Conservation (phyloP, 305 asterid species). For the Solanum aculeatissimum region DNA sequence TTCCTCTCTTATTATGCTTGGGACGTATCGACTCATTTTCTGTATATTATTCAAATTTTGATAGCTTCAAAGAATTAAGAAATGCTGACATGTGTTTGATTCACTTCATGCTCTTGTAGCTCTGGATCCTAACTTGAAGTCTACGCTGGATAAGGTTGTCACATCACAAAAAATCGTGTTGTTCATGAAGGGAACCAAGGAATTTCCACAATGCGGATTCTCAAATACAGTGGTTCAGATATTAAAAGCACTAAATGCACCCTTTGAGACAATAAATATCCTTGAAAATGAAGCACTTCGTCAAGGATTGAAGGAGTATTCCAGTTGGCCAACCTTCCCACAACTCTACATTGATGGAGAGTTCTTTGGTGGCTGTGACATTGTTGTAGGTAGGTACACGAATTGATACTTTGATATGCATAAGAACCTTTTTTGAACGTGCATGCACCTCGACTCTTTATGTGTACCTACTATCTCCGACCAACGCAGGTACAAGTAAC, state of each 20-base stretch:
- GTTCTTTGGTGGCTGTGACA: conserved; percentile 96
- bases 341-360: conserved; percentile 90
- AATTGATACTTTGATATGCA: background rate
- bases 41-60: background rate
- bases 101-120: conserved; percentile 29
- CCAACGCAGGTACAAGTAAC: background rate
- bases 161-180: conserved; percentile 58
- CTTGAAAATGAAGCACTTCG: conserved; percentile 76
- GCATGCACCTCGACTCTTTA: background rate
- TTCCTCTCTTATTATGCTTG: background rate
- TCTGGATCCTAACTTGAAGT: conserved; percentile 61
- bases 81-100: background rate
- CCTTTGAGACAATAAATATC: conserved; percentile 71
- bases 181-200: conserved; percentile 94
- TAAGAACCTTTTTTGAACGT: background rate
- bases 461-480: background rate
- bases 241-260: conserved; percentile 50
- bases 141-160: conserved; percentile 76
- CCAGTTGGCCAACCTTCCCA: conserved; percentile 95
- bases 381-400: conserved; percentile 45
- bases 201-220: conserved; percentile 91
- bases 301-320: conserved; percentile 83
- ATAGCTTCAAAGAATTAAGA: background rate
- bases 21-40: background rate
- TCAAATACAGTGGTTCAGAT: conserved; percentile 85